These are phyloP conservation scores for Rhododendron ovatum DNA, from an alignment of 148 eudicot genomes.

Conservation along the genomic window DNA sequence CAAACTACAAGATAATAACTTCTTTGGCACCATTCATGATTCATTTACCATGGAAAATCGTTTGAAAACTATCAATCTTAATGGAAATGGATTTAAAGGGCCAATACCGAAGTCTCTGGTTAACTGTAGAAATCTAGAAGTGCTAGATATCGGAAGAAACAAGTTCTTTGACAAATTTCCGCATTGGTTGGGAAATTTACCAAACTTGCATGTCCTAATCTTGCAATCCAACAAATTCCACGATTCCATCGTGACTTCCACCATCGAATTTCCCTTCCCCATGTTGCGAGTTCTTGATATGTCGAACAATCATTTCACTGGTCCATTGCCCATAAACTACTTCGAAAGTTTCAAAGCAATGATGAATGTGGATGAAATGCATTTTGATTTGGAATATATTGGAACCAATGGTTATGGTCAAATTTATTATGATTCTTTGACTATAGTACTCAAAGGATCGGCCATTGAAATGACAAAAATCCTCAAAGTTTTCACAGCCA, in stretches of 20 bases:
- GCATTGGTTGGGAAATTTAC: neutral
- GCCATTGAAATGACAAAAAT: neutral
- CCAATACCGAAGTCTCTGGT: neutral
- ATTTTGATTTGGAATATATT: neutral
- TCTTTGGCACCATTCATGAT: neutral
- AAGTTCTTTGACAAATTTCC: neutral
- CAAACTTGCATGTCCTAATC: neutral
- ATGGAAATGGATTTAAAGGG: neutral
- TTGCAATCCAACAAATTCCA: neutral
- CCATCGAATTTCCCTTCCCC: neutral
- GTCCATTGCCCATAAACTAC: neutral
- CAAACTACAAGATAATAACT: no score
- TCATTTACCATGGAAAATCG: neutral
- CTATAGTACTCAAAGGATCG: neutral
- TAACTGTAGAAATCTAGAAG: neutral
- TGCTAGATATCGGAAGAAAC: neutral
- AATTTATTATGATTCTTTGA: neutral
- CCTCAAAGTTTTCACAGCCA: neutral
- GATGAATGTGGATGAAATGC: neutral
- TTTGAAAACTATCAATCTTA: neutral
- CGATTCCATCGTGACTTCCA: neutral
- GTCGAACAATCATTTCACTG: neutral
- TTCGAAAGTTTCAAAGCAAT: neutral
- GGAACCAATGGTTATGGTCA: neutral
- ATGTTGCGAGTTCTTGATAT: neutral